Base-by-base conservation (phyloP, 1,284 basidiomycete genomes). In the Cutaneotrichosporon sp. region DNA sequence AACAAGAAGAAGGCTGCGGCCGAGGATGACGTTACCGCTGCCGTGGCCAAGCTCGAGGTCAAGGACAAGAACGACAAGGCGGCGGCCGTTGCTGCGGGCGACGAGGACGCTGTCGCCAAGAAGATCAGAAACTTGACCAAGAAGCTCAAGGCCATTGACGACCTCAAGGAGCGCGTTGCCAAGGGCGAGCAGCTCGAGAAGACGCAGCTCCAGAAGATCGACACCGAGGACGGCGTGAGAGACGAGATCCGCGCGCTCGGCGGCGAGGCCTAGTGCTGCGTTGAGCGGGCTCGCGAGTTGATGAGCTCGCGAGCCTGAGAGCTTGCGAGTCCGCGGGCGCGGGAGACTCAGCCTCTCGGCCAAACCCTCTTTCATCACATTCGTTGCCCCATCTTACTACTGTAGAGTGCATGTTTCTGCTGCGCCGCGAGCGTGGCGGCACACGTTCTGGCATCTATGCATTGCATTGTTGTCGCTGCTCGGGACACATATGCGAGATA, bases 201-300 rank as follows among this genome's bases (percentile, higher is more conserved):
- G 55, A 97, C 92, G 21, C 93, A 97, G 76, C 74, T 94, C 62
- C 88, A 88, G 80, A 97, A 97, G 82, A 94, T 97, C 64, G 89
- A 92, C 38, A 84, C 84, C 8, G 91, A 96, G 76, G 80, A 73
- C 8, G 85, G 87, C 61, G 89, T 97, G 62, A 79, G 83, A 62
- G 84, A 83, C 68, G 92, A 96, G 77, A 82, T 97, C 41, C 67
- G 73, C 4, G 72, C 73, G 22, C 74, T 85, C 36, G 79, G 65
- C n/a, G 69, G 66, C 4, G 56, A 51, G 18, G 59, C 63, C 7
- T 55, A 51, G 26, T 30, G 26, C 10, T 5, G 5, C 26, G 26
- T 30, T 10, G 26, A 7, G 7, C 10, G 7, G 26, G 26, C 26
- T 30, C n/a, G n/a, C n/a, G n/a, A n/a, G n/a, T n/a, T 9, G 17